Percentiles rank a stretch among this genome's conserved stretches.
Conservation (phyloP, 306 rosid genomes). For the Begonia peltatifolia region DNA sequence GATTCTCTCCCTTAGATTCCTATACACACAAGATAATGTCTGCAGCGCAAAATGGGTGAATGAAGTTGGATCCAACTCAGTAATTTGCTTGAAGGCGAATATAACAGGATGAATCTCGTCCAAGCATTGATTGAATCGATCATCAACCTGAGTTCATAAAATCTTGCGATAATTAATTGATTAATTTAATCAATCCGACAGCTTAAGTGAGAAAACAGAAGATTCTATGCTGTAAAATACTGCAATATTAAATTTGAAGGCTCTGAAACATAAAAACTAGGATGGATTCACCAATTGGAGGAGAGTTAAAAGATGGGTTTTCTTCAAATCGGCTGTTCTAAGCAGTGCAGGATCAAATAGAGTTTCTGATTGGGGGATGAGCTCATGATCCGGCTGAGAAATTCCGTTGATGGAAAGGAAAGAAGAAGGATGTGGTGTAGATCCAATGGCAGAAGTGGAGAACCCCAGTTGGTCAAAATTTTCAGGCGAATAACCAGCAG, state of each 20-base stretch:
- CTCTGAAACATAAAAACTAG: no score
- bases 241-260: no score
- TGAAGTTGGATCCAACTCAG: constrained; percentile 60
- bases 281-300: constrained; percentile 27
- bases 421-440: no score
- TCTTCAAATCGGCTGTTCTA: constrained; percentile 37
- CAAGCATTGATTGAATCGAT: constrained; percentile 54
- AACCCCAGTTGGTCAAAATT: constrained; percentile 22
- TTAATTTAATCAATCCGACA: no score
- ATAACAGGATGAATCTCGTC: constrained; percentile 73
- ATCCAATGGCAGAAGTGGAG: constrained; percentile 8
- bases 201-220: no score
- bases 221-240: no score
- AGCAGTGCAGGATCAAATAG: constrained; percentile 22
- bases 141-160: constrained; percentile 30
- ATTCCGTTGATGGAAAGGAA: background rate
- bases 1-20: constrained; percentile 62
- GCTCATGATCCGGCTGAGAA: constrained; percentile 7
- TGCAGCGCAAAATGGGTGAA: constrained; percentile 61
- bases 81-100: constrained; percentile 77
- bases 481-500: constrained; percentile 52
- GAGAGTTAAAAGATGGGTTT: constrained; percentile 52
- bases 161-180: no score
- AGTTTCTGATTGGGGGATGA: constrained; percentile 15
- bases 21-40: constrained; percentile 42